Evolutionary conservation across 1,139 yeast genomes (phyloP).

Genomic region (Geotrichum restrictum): DNA sequence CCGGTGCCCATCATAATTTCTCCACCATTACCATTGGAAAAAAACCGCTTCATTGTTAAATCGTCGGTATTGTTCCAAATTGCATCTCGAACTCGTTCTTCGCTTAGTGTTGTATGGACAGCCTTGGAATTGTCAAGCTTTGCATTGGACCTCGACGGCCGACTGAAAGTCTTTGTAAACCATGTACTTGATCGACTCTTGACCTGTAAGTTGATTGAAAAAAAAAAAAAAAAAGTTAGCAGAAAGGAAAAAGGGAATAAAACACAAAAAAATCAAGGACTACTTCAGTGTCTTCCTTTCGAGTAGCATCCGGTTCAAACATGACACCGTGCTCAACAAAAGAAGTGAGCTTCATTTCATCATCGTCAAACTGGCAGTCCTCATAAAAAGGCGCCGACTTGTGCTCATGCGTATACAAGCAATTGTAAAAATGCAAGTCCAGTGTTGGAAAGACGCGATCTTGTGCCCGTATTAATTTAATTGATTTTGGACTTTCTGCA

Average conservation of each 20-base stretch:
- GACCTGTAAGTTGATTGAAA: background rate
- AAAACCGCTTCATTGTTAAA: background rate
- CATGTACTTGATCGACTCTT: slow-evolving; percentile 7
- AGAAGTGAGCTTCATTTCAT: slow-evolving; percentile 20
- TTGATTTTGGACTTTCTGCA: background rate
- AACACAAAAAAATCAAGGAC: too few relatives aligned
- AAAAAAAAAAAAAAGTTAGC: too few relatives aligned
- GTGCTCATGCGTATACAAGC: slow-evolving; percentile 13
- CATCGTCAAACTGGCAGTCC: slow-evolving; percentile 20
- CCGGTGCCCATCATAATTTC: background rate
- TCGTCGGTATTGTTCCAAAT: slow-evolving; percentile 9
- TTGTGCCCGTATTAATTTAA: slow-evolving; percentile 8
- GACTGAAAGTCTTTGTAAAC: slow-evolving; percentile 12
- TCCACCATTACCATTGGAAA: background rate
- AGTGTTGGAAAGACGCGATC: slow-evolving; percentile 15
- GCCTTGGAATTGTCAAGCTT: background rate
- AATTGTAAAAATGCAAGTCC: slow-evolving; percentile 14
- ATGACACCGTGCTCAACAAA: slow-evolving; percentile 13
- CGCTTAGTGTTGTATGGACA: slow-evolving; percentile 13
- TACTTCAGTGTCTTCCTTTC: background rate
- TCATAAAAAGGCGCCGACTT: slow-evolving; percentile 20
- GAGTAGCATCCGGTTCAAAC: slow-evolving; percentile 7
- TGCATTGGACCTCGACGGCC: slow-evolving; percentile 1
- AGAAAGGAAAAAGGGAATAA: background rate
- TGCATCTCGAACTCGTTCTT: slow-evolving; percentile 8